Evolutionary conservation across 495 filamentous ascomycete species (phyloP), one percentile per base, ranked within the genome.

Genomic region (Podospora anserina): DNA sequence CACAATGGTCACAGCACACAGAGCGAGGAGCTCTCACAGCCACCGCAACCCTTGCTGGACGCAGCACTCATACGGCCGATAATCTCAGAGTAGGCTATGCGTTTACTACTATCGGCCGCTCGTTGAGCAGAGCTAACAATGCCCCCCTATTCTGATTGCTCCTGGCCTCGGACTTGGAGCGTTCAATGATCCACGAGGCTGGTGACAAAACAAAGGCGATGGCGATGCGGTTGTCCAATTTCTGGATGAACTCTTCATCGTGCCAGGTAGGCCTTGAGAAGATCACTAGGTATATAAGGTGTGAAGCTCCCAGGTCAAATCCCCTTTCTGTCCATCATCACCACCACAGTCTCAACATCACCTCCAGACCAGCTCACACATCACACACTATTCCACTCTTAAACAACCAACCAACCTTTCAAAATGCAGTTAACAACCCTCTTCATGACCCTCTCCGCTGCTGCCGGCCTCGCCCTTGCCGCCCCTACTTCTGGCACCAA

Each of bases 351-450:
- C n/a, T 7, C 27, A 60, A 5, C 54, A 53, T 55, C 44, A 19
- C 3, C 55, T 58, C 55, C 39, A 49, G 7, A 49, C 2, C 39
- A 49, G 11, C 39, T 49, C 13, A 49, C 39, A 49, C 39, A 49
- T 6, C 30, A 7, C 3, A 39, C 39, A 19, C 55, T n/a, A 19
- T 27, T n/a, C 39, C 30, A 67, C 32, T 32, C 27, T 18, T 28
- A 67, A 60, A 7, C 55, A 44, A 57, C 18, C 5, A 9, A 5
- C 34, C 23, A 63, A 65, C 32, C 63, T 61, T 23, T 28, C 62
- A 78, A 72, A 62, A 80, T 78, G 78, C 74, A 71, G 6, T 69
- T 75, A 72, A 60, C 61, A 53, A 71, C 69, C 71, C 27, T 70
- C 72, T 28, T 71, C 66, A 32, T 69, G 54, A 30, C 68, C n/a